Percentiles rank a stretch among this genome's conserved stretches.
phyloP scores from a whole-genome alignment of 345 rosid genomes.

The Boechera divaricarpa region DNA sequence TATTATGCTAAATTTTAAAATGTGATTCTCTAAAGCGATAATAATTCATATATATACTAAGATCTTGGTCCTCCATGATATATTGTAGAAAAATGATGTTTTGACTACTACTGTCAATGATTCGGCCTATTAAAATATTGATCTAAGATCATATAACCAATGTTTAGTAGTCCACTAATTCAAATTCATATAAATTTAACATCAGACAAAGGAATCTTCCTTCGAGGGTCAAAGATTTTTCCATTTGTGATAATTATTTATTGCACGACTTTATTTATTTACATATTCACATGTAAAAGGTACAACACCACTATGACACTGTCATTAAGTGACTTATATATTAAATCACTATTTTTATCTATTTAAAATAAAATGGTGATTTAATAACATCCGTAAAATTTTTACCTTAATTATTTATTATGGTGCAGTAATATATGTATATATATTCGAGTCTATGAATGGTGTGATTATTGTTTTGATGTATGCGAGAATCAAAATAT shows the following conservation, averaged over 20 bases:
- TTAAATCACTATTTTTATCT: constrained; percentile 15
- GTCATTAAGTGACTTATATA: constrained; percentile 23
- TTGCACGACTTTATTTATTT: constrained; percentile 8
- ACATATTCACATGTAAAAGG: constrained; percentile 31
- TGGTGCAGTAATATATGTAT: constrained; percentile 1
- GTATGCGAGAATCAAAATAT: constrained; percentile 16
- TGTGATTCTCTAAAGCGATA: background rate
- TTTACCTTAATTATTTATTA: constrained; percentile 10
- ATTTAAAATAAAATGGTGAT: background rate
- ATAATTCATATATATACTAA: background rate
- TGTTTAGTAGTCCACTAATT: constrained; percentile 26
- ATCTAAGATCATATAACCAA: background rate
- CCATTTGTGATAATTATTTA: constrained; percentile 19
- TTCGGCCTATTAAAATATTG: constrained; percentile 22
- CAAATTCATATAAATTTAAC: constrained; percentile 3
- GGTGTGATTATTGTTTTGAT: constrained; percentile 2
- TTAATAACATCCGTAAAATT: background rate
- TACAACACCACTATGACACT: constrained; percentile 30
- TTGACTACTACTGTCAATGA: constrained; percentile 37
- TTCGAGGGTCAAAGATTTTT: constrained; percentile 31
- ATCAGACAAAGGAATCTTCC: constrained; percentile 25
- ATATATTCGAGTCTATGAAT: constrained; percentile 12
- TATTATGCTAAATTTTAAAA: background rate
- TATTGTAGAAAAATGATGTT: background rate
- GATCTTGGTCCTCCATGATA: constrained; percentile 23